phyloP scores from a whole-genome alignment of 768 basidiomycete genomes.

The Leccinum rimulosum region DNA sequence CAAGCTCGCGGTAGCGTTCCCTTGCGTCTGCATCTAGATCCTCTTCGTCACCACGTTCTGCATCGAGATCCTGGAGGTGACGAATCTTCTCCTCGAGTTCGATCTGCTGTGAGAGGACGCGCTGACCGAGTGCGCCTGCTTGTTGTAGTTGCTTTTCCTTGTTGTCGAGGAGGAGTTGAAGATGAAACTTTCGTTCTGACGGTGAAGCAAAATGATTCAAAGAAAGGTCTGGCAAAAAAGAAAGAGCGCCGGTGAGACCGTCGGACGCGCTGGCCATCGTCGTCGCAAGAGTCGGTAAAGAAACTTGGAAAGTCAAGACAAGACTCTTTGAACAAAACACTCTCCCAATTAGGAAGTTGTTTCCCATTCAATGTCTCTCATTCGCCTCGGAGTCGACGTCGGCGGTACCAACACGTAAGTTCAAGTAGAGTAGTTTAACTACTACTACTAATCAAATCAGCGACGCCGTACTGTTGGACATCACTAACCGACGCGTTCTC shows the following conservation, averaged over 20 bases:
- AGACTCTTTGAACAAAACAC: conserved; percentile 4
- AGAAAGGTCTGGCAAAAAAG: conserved; percentile 43
- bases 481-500: conserved; percentile 19
- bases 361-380: conserved; percentile 7
- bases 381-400: conserved; percentile 35
- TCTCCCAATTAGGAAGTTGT: not conserved
- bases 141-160: conserved; percentile 93
- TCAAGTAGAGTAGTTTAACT: no score
- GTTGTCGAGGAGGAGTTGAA: conserved; percentile 73
- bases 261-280: conserved; percentile 42
- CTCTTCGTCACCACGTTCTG: conserved; percentile 60
- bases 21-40: conserved; percentile 66
- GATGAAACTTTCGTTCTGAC: conserved; percentile 59
- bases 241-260: conserved; percentile 32
- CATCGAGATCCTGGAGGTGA: conserved; percentile 72
- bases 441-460: conserved; percentile 15
- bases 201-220: conserved; percentile 44
- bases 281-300: not conserved
- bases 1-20: conserved; percentile 73
- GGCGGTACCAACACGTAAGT: conserved; percentile 32
- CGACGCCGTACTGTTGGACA: conserved; percentile 30
- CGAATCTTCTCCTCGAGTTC: conserved; percentile 88
- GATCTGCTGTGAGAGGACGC: conserved; percentile 89
- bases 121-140: conserved; percentile 89
- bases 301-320: not conserved